These are phyloP conservation scores for Mucor mucedo DNA, from an alignment of 371 early-diverging fungal species.

Conservation along the genomic window DNA sequence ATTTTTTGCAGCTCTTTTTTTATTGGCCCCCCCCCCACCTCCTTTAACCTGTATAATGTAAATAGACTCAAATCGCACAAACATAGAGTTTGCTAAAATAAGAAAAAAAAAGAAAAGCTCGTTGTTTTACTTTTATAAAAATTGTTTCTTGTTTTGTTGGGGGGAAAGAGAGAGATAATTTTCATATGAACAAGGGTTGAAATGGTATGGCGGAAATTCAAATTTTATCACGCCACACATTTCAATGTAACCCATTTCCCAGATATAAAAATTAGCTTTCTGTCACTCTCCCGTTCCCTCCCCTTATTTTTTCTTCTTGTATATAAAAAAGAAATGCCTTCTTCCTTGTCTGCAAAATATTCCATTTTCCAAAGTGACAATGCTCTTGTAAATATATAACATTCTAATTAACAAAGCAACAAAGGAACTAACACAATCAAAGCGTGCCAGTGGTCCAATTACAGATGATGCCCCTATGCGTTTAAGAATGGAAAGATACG, in stretches of 20 bases:
- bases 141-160: too few species aligned
- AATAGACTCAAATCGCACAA: too few species aligned
- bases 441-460: constrained; percentile 31
- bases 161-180: too few species aligned
- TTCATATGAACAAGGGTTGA: not conserved
- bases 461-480: constrained; percentile 68
- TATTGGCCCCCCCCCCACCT: too few species aligned
- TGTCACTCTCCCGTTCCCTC: not conserved
- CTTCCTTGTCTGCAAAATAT: constrained; percentile 29
- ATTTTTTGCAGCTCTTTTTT: too few species aligned
- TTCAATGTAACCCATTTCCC: not conserved
- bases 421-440: not conserved
- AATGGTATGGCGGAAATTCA: constrained; percentile 17
- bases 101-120: too few species aligned
- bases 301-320: not conserved
- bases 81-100: too few species aligned
- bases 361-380: constrained; percentile 30
- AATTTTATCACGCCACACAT: constrained; percentile 29
- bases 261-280: constrained; percentile 7
- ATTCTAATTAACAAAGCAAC: not conserved
- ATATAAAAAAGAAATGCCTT: constrained; percentile 15
- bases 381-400: constrained; percentile 16
- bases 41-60: too few species aligned
- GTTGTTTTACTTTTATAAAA: too few species aligned
- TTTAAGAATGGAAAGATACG: constrained; percentile 80